Evolutionary conservation across 805 yeast genomes (phyloP).

Genomic region (Wickerhamiella musiphila): DNA sequence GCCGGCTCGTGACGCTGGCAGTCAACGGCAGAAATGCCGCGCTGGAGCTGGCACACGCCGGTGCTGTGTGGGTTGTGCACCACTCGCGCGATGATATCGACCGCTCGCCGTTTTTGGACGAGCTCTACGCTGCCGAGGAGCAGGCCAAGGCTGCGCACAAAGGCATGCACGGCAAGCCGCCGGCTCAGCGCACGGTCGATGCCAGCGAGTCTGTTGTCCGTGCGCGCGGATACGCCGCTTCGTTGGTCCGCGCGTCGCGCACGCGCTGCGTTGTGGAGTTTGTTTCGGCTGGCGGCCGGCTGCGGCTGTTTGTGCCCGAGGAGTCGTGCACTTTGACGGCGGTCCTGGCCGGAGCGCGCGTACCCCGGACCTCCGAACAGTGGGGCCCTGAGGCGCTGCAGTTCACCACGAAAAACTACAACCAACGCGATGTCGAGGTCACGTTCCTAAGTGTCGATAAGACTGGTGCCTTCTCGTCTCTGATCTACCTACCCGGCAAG

Average conservation of each 20-base stretch:
- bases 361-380: conserved; percentile 23
- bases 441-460: conserved; percentile 56
- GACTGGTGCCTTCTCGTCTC: conserved; percentile 68
- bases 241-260: conserved; percentile 46
- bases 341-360: conserved; percentile 57
- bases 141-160: conserved; percentile 36
- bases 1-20: conserved; percentile 45
- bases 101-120: conserved; percentile 64
- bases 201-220: conserved; percentile 60
- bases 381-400: conserved; percentile 33
- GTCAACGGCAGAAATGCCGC: conserved; percentile 43
- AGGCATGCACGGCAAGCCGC: conserved; percentile 41
- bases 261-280: conserved; percentile 58
- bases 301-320: conserved; percentile 47
- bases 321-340: conserved; percentile 55
- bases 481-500: conserved; percentile 31
- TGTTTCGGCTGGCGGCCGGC: conserved; percentile 50
- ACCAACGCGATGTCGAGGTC: conserved; percentile 60
- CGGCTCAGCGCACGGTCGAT: conserved; percentile 46
- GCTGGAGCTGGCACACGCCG: conserved; percentile 39
- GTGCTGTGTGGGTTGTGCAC: conserved; percentile 61
- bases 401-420: conserved; percentile 34
- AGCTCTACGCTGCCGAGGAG: conserved; percentile 49
- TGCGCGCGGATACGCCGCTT: conserved; percentile 57
- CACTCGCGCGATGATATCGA: conserved; percentile 60